Evolutionary conservation across 352 stramenopile genomes (phyloP).

Genomic region (Globisporangium abappressorium): DNA sequence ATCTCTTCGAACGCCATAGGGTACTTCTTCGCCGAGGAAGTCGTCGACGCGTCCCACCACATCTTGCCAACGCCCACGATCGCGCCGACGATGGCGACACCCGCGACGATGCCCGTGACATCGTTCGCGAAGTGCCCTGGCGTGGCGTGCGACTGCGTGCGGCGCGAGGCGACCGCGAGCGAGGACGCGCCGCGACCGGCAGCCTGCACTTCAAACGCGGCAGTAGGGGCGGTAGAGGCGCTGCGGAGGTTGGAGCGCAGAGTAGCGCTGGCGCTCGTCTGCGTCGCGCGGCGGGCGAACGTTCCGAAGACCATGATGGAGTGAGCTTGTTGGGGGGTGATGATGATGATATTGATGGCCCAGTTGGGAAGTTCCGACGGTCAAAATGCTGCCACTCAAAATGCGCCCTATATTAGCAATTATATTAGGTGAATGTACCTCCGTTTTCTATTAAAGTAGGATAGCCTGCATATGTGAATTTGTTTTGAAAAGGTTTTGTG

Average conservation of each 20-base stretch:
- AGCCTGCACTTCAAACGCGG: not conserved
- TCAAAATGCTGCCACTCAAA: constrained; percentile 3
- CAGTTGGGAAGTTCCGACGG: not conserved
- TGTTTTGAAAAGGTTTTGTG: not conserved
- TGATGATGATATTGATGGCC: not conserved
- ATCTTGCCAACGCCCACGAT: constrained; percentile 80
- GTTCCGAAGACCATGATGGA: constrained; percentile 26
- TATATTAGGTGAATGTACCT: not conserved
- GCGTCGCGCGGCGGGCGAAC: constrained; percentile 30
- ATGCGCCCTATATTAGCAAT: not conserved
- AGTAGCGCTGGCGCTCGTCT: constrained; percentile 15
- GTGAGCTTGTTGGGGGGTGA: not conserved
- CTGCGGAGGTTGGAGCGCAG: constrained; percentile 10
- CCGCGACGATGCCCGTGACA: constrained; percentile 59
- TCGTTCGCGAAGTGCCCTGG: constrained; percentile 42
- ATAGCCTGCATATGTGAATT: not conserved
- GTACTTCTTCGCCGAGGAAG: constrained; percentile 12
- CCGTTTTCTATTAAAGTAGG: not conserved
- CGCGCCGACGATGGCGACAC: constrained; percentile 64
- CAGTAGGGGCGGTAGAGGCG: not conserved
- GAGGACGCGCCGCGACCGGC: constrained; percentile 4
- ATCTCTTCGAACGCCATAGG: constrained; percentile 48
- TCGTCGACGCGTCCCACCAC: constrained; percentile 78
- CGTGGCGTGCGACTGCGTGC: not conserved
- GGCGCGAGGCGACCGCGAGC: not conserved